These are phyloP conservation scores for Pseudofabraea citricarpa DNA, from an alignment of 2,329 filamentous ascomycete species.

Conservation along the genomic window DNA sequence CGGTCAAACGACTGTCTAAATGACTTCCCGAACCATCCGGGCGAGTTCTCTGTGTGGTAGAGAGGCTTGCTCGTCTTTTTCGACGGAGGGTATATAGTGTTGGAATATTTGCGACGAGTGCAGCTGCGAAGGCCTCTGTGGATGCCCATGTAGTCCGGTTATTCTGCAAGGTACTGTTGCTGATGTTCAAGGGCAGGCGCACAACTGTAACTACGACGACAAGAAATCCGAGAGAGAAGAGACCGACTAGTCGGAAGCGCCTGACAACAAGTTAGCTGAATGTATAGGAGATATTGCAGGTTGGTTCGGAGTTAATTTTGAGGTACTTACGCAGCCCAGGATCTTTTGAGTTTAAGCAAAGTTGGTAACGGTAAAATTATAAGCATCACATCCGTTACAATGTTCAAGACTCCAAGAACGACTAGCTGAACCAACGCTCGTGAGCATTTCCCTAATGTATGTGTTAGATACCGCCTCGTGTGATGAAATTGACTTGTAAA, in stretches of 20 bases:
- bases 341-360: conserved; percentile 7
- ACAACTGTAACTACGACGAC: conserved; percentile 4
- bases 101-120: conserved; percentile 29
- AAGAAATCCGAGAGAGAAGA: conserved; percentile 10
- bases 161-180: conserved; percentile 11
- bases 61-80: too few relatives aligned
- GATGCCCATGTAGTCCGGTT: conserved; percentile 22
- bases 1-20: too few relatives aligned
- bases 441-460: conserved; percentile 5
- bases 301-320: too few relatives aligned
- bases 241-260: conserved; percentile 2
- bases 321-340: too few relatives aligned
- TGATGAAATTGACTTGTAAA: too few relatives aligned
- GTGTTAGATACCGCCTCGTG: too few relatives aligned
- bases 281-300: too few relatives aligned
- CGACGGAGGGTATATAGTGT: conserved; percentile 21
- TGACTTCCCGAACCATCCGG: too few relatives aligned
- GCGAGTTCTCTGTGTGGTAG: too few relatives aligned
- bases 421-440: conserved; percentile 8
- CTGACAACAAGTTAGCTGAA: too few relatives aligned
- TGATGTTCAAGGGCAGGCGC: conserved; percentile 5
- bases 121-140: conserved; percentile 26
- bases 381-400: conserved; percentile 16
- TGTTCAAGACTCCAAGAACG: conserved; percentile 10
- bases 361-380: conserved; percentile 15